Evolutionary conservation across 371 early-diverging fungal genomes (phyloP).

Genomic region (Amoeboaphelidium occidentale): DNA sequence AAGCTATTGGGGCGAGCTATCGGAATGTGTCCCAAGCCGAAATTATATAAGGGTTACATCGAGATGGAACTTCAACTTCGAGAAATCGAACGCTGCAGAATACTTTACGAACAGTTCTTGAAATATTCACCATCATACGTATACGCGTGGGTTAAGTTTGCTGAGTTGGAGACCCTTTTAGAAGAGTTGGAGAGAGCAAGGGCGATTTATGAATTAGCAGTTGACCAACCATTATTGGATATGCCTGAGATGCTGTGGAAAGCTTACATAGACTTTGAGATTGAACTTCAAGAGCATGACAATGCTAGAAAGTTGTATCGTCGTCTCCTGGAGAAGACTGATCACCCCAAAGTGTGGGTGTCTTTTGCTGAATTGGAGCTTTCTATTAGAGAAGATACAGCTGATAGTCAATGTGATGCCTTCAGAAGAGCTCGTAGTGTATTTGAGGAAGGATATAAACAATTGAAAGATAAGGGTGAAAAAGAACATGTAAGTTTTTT

Average conservation of each 20-base stretch:
- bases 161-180: slow-evolving; percentile 58
- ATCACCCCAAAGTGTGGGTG: slow-evolving; percentile 62
- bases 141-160: slow-evolving; percentile 81
- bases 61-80: slow-evolving; percentile 73
- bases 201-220: slow-evolving; percentile 69
- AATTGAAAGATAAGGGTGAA: background rate
- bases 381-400: background rate
- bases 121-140: slow-evolving; percentile 61
- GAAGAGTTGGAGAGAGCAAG: slow-evolving; percentile 66
- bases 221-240: slow-evolving; percentile 57
- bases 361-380: background rate
- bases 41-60: slow-evolving; percentile 81
- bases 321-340: slow-evolving; percentile 54
- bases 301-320: slow-evolving; percentile 53
- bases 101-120: slow-evolving; percentile 61
- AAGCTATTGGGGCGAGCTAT: slow-evolving; percentile 59
- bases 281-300: slow-evolving; percentile 33
- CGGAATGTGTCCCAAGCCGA: slow-evolving; percentile 52
- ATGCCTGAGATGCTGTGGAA: slow-evolving; percentile 96
- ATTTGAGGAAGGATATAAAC: background rate
- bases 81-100: slow-evolving; percentile 81
- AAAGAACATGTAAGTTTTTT: background rate
- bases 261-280: slow-evolving; percentile 86
- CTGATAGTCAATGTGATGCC: background rate
- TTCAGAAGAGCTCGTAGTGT: background rate